These are phyloP conservation scores for Euphrasia arctica DNA, from an alignment of 305 asterid species.

Conservation along the genomic window DNA sequence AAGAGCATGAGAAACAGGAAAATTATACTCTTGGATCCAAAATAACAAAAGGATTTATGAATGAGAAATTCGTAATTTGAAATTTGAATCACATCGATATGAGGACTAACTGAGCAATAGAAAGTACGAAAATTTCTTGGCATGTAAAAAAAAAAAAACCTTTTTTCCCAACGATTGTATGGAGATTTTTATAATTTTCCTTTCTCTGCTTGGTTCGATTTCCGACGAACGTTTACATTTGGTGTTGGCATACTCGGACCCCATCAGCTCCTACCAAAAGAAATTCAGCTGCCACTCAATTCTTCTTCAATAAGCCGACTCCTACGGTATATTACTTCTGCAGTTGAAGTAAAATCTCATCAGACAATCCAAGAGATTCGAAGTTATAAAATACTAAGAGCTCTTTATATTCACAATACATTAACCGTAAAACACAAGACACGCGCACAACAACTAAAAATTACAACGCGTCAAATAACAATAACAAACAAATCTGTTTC, in stretches of 20 bases:
- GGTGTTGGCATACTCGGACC: not conserved
- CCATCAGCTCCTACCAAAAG: slow-evolving; percentile 15
- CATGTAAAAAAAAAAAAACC: not conserved
- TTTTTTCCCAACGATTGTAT: not conserved
- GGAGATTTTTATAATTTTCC: not conserved
- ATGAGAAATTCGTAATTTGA: not conserved
- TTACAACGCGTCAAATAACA: too few relatives aligned
- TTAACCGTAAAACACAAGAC: too few relatives aligned
- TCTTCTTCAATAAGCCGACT: too few relatives aligned
- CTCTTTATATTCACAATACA: too few relatives aligned
- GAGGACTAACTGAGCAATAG: too few relatives aligned
- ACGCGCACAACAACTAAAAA: too few relatives aligned
- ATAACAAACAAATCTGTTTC: too few relatives aligned
- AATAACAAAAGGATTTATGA: not conserved
- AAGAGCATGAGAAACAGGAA: not conserved
- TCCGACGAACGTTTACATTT: not conserved
- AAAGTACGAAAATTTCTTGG: too few relatives aligned
- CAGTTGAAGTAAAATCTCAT: slow-evolving; percentile 7
- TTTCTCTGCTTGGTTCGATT: not conserved
- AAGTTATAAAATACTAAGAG: too few relatives aligned
- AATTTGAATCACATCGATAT: too few relatives aligned
- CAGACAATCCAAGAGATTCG: not conserved
- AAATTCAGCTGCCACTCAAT: not conserved
- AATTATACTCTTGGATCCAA: not conserved
- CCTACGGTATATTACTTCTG: slow-evolving; percentile 2